These are phyloP conservation scores for Austroboletus novae-zelandiae DNA, from an alignment of 1,284 basidiomycete species.

Conservation along the genomic window DNA sequence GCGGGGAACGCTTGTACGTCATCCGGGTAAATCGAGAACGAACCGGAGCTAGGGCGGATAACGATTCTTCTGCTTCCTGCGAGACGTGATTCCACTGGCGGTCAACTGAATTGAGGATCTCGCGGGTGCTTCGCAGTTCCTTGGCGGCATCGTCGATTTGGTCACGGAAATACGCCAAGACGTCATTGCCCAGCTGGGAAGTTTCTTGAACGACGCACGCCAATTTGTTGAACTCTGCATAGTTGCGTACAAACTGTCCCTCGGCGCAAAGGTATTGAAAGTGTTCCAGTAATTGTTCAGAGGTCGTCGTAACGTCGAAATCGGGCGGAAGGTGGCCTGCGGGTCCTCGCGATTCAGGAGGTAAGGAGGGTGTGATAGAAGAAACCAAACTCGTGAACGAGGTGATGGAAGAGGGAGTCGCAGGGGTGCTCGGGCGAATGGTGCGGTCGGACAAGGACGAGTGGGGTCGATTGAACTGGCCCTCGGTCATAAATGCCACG, in stretches of 20 bases:
- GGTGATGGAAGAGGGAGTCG: conserved; percentile 40
- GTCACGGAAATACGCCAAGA: conserved; percentile 48
- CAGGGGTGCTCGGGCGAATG: conserved; percentile 47
- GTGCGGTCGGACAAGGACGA: conserved; percentile 58
- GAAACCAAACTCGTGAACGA: conserved; percentile 38
- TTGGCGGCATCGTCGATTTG: conserved; percentile 49
- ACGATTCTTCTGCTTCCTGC: conserved; percentile 42
- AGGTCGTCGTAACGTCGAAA: conserved; percentile 43
- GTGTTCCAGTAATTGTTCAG: conserved; percentile 50
- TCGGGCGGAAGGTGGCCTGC: conserved; percentile 29
- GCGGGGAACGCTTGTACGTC: conserved; percentile 29
- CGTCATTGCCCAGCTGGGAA: conserved; percentile 40
- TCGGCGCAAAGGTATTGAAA: conserved; percentile 48
- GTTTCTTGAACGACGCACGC: conserved; percentile 46
- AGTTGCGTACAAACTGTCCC: conserved; percentile 35
- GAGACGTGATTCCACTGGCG: conserved; percentile 41
- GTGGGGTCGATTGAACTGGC: conserved; percentile 43
- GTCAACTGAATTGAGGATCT: conserved; percentile 39
- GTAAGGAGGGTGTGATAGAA: conserved; percentile 16
- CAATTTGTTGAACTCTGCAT: conserved; percentile 41
- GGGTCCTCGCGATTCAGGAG: conserved; percentile 19
- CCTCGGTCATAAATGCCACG: conserved; percentile 51
- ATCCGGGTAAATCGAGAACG: conserved; percentile 34
- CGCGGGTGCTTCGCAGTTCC: conserved; percentile 47
- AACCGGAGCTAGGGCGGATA: conserved; percentile 15